Conservation (phyloP, 2,329 filamentous ascomycete species). For the Neocatenulostroma microsporum region DNA sequence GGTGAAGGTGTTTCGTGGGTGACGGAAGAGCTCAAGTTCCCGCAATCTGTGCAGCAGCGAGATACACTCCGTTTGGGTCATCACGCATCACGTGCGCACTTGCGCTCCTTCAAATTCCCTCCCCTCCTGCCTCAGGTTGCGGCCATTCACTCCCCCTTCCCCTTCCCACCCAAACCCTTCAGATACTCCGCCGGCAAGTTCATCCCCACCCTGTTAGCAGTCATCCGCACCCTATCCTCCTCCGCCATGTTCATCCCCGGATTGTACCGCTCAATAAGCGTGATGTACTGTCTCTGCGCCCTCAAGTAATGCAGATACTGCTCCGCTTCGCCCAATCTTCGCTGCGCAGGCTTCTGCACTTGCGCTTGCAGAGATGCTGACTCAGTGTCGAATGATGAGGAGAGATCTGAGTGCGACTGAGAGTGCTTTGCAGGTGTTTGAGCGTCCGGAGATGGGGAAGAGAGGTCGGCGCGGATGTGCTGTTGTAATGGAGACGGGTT, state of each 20-base stretch:
- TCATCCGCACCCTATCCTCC: slow-evolving; percentile 71
- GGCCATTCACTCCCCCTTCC: slow-evolving; percentile 2
- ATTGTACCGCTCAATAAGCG: slow-evolving; percentile 84
- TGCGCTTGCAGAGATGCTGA: slow-evolving; percentile 33
- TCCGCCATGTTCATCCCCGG: slow-evolving; percentile 84
- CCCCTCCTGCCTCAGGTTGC: no score
- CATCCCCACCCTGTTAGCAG: slow-evolving; percentile 83
- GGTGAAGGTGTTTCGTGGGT: no score
- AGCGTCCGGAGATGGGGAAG: no score
- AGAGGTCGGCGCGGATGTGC: slow-evolving; percentile 59
- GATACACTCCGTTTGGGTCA: no score
- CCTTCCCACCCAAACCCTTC: no score
- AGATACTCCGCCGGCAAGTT: slow-evolving; percentile 63
- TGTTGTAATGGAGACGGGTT: slow-evolving; percentile 61
- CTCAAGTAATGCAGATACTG: slow-evolving; percentile 74
- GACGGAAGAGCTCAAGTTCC: no score
- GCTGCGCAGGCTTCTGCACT: slow-evolving; percentile 21
- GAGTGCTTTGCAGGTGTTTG: slow-evolving; percentile 12
- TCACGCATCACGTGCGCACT: no score
- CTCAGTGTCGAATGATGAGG: background rate
- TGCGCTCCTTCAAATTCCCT: no score
- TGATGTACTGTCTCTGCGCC: slow-evolving; percentile 77
- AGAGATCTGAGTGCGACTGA: background rate
- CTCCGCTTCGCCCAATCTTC: slow-evolving; percentile 50
- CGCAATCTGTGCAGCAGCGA: no score